Percentiles rank a stretch among this genome's conserved stretches.
These are phyloP conservation scores for Penicillium argentinense DNA, from an alignment of 495 filamentous ascomycete species.

Conservation along the genomic window DNA sequence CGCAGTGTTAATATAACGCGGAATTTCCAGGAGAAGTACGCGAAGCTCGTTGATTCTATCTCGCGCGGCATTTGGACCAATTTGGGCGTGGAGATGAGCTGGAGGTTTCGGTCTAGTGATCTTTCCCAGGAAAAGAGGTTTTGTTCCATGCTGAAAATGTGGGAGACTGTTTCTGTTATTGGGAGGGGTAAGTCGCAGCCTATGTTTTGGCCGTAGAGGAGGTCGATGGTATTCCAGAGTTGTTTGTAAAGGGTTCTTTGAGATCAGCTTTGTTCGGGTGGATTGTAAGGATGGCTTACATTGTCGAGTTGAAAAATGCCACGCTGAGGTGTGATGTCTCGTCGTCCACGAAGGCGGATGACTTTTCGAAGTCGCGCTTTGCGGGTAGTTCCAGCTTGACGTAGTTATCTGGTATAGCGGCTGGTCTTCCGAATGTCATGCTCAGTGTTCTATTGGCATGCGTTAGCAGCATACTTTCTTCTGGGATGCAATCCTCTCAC, in stretches of 20 bases:
- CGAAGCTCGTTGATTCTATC: neutral
- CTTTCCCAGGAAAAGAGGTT: conserved; percentile 19
- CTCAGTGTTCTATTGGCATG: conserved; percentile 42
- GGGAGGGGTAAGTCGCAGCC: conserved; percentile 22
- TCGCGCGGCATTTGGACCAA: conserved; percentile 3
- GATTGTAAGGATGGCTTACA: conserved; percentile 21
- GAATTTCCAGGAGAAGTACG: conserved; percentile 21
- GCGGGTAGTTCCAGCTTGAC: conserved; percentile 39
- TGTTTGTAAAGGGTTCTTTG: conserved; percentile 21
- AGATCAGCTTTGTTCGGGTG: neutral
- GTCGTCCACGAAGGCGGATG: conserved; percentile 12
- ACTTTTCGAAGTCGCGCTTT: conserved; percentile 21
- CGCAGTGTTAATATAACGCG: conserved; percentile 36
- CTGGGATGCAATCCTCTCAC: no score
- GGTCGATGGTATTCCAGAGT: conserved; percentile 35
- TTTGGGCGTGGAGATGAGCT: conserved; percentile 2
- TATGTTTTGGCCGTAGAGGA: conserved; percentile 41
- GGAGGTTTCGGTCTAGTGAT: conserved; percentile 10
- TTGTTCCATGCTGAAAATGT: conserved; percentile 19
- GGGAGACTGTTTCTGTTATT: conserved; percentile 13
- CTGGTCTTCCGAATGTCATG: conserved; percentile 48
- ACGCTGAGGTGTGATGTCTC: conserved; percentile 17
- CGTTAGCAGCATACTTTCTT: no score
- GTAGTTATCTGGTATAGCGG: conserved; percentile 38
- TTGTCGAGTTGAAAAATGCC: conserved; percentile 38